Evolutionary conservation across 768 basidiomycete species (phyloP).

Genomic region (Sistotremastrum suecicum): DNA sequence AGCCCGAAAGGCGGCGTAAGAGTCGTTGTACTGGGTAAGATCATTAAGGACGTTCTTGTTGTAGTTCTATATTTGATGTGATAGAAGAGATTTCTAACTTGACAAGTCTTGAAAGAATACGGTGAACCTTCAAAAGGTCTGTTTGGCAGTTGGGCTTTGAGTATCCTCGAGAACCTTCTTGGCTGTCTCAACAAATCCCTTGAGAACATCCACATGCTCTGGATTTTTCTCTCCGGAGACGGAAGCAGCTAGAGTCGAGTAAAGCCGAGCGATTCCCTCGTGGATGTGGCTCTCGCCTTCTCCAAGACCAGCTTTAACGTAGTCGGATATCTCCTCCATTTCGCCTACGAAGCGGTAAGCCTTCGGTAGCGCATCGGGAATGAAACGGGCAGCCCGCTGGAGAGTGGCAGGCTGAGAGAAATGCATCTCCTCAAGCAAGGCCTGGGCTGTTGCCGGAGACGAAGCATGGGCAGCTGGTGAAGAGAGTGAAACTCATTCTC

Average conservation of each 20-base stretch:
- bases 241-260: not conserved
- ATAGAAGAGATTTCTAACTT: too few relatives aligned
- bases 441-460: constrained; percentile 47
- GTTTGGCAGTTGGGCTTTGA: too few relatives aligned
- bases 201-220: constrained; percentile 26
- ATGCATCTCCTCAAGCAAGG: constrained; percentile 34
- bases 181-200: constrained; percentile 32
- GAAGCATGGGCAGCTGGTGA: constrained; percentile 36
- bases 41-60: too few relatives aligned
- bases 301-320: constrained; percentile 20
- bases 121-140: too few relatives aligned
- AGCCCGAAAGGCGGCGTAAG: too few relatives aligned
- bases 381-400: constrained; percentile 20
- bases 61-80: too few relatives aligned
- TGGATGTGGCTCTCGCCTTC: not conserved
- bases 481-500: not conserved
- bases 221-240: constrained; percentile 1
- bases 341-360: constrained; percentile 50
- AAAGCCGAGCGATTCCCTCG: not conserved
- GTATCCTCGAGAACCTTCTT: constrained; percentile 12
- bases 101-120: too few relatives aligned
- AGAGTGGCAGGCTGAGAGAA: constrained; percentile 32
- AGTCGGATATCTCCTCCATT: constrained; percentile 48
- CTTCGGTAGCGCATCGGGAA: constrained; percentile 44
- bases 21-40: too few relatives aligned